Percentiles rank a stretch among this genome's conserved stretches.
These are phyloP conservation scores for Hirschioporus abietinus DNA, from an alignment of 768 basidiomycete species.

Conservation along the genomic window DNA sequence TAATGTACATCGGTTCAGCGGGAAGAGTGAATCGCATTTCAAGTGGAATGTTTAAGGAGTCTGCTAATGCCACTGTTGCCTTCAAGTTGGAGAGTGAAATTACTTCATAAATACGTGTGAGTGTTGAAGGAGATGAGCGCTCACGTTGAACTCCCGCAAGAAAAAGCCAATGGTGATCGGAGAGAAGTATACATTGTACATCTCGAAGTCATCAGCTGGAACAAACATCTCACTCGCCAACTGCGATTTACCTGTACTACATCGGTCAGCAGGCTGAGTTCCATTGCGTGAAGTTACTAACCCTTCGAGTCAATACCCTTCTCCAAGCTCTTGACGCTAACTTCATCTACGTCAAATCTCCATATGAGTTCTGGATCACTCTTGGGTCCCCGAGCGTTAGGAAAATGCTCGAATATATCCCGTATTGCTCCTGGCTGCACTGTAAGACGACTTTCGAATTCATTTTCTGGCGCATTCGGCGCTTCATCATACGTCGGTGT, in stretches of 20 bases:
- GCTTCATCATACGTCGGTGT: constrained; percentile 54
- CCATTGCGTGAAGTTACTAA: constrained; percentile 18
- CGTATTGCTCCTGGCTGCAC: constrained; percentile 70
- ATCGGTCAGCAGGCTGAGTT: neutral
- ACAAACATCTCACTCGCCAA: constrained; percentile 73
- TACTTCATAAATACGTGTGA: constrained; percentile 6
- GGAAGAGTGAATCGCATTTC: constrained; percentile 76
- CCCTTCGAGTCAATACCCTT: constrained; percentile 63
- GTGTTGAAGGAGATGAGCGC: constrained; percentile 15
- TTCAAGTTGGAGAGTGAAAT: constrained; percentile 22
- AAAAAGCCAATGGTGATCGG: constrained; percentile 75
- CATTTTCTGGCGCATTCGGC: constrained; percentile 56
- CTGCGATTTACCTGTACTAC: constrained; percentile 45
- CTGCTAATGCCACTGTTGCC: constrained; percentile 79
- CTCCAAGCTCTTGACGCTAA: constrained; percentile 64
- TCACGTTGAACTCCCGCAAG: constrained; percentile 77
- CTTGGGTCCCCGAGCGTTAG: constrained; percentile 53
- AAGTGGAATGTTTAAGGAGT: constrained; percentile 57
- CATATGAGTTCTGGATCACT: constrained; percentile 77
- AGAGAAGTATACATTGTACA: constrained; percentile 57
- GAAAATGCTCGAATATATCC: constrained; percentile 81
- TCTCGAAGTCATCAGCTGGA: constrained; percentile 75
- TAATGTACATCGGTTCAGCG: constrained; percentile 68
- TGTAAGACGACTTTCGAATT: constrained; percentile 57
- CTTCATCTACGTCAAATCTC: constrained; percentile 67